These are phyloP conservation scores for Dactylis glomerata DNA, from an alignment of 176 grass and related monocot genomes.

Conservation along the genomic window DNA sequence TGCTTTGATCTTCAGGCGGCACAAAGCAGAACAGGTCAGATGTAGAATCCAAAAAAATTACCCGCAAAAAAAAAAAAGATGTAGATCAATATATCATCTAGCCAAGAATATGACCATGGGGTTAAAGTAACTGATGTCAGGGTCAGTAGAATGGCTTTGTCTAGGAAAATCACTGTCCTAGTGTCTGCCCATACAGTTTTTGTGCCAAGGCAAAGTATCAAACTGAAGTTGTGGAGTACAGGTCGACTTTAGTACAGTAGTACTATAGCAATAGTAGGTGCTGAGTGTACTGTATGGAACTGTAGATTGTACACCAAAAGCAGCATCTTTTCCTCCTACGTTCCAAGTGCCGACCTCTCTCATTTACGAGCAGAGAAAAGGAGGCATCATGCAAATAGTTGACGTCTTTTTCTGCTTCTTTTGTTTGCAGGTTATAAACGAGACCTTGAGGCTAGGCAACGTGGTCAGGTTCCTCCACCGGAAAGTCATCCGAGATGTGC, in stretches of 20 bases:
- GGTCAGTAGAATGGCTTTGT: neutral
- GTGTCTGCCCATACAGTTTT: neutral
- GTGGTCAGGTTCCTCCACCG: conserved; percentile 93
- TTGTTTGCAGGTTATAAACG: conserved; percentile 82
- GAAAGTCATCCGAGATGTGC: conserved; percentile 76
- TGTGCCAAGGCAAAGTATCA: neutral
- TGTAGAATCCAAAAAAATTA: too few species aligned
- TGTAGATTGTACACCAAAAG: neutral
- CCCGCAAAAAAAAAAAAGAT: too few species aligned
- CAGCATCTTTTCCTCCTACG: neutral
- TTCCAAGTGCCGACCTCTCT: neutral
- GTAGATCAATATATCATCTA: neutral
- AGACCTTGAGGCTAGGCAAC: conserved; percentile 92
- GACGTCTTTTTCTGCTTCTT: neutral
- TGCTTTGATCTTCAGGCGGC: neutral
- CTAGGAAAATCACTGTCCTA: neutral
- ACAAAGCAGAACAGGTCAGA: conserved; percentile 6
- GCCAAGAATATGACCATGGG: neutral
- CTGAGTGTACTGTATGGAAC: neutral
- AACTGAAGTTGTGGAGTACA: neutral
- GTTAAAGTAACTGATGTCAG: neutral
- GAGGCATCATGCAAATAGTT: neutral
- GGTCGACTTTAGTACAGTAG: neutral
- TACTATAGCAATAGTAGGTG: neutral
- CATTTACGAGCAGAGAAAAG: neutral